A percentile compares a stretch with the other conserved stretches of the same genome.
These are phyloP conservation scores for Naegleria gruberi DNA, from an alignment of 208 protist genomes.

Conservation along the genomic window DNA sequence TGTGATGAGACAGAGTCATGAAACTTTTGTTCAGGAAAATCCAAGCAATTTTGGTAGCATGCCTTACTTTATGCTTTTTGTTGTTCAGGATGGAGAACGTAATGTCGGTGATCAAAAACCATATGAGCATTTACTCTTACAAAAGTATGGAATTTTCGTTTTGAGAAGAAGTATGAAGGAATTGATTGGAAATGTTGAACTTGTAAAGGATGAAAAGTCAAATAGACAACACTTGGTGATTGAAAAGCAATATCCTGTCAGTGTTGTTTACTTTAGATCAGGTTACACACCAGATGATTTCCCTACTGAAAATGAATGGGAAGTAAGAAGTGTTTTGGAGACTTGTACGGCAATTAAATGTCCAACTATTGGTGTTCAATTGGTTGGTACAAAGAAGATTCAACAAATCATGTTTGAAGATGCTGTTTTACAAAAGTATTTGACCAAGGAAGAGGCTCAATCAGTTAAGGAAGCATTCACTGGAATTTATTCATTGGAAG, in stretches of 20 bases:
- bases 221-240: background rate
- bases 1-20: constrained; percentile 36
- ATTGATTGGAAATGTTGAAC: constrained; percentile 42
- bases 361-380: constrained; percentile 82
- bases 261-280: constrained; percentile 80
- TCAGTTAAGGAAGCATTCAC: constrained; percentile 60
- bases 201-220: constrained; percentile 30
- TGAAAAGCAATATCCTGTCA: constrained; percentile 46
- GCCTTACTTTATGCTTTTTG: constrained; percentile 62
- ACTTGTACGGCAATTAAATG: constrained; percentile 77
- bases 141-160: constrained; percentile 58
- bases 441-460: constrained; percentile 44
- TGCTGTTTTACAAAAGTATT: constrained; percentile 37
- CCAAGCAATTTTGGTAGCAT: background rate
- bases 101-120: constrained; percentile 85
- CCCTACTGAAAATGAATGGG: constrained; percentile 59
- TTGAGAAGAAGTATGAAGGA: constrained; percentile 70
- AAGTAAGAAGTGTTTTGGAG: constrained; percentile 60
- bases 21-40: background rate
- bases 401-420: constrained; percentile 77
- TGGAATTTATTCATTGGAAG: constrained; percentile 73
- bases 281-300: constrained; percentile 83
- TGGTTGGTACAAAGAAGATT: constrained; percentile 87
- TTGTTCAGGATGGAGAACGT: constrained; percentile 77
- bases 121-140: constrained; percentile 61